Evolutionary conservation across 2,329 filamentous ascomycete genomes (phyloP), one percentile per base, ranked within the genome.

Genomic region (Ciborinia camelliae): DNA sequence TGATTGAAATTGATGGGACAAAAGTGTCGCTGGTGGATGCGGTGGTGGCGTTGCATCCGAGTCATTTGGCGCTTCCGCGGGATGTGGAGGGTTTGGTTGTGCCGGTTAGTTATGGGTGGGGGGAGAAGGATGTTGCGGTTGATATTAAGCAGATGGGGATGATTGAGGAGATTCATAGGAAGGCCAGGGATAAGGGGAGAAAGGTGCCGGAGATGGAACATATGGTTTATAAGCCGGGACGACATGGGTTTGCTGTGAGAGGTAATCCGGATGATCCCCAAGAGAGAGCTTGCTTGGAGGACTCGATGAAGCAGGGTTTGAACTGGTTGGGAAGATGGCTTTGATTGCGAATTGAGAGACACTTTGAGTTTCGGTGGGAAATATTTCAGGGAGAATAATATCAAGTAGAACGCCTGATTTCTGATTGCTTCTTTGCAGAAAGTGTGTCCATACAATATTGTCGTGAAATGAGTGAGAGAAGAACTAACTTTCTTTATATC

Each of bases 181-280:
- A 57, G 15, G 68, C 55, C 74, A 73, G 62, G 70, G 63, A 18
- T 70, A 75, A 67, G 70, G 73, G 71, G 30, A 71, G 61, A 54
- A 68, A 67, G 45, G 48, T 75, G 45, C 73, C 73, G 51, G 74
- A 74, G 55, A 70, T 74, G 63, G 71, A 72, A 65, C 73, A 76
- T 62, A 72, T 71, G 64, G 71, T 76, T 41, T 76, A 76, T 65
- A 75, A 71, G 45, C 73, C 73, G 39, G 73, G 73, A 64, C 66
- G 74, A 10, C 75, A 77, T 72, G 75, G 76, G 0, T 77, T 77
- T 70, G 71, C 73, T 43, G 75, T 77, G 2, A 71, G 76, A 70
- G 76, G 76, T 8, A 77, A 77, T 69, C 75, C 74, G 26, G 76
- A 77, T 63, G 73, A 77, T 70, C 73, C 73, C 12, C 55, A 67